Base-by-base conservation (phyloP, 2,329 filamentous ascomycete species). In the Ascochyta koolunga region DNA sequence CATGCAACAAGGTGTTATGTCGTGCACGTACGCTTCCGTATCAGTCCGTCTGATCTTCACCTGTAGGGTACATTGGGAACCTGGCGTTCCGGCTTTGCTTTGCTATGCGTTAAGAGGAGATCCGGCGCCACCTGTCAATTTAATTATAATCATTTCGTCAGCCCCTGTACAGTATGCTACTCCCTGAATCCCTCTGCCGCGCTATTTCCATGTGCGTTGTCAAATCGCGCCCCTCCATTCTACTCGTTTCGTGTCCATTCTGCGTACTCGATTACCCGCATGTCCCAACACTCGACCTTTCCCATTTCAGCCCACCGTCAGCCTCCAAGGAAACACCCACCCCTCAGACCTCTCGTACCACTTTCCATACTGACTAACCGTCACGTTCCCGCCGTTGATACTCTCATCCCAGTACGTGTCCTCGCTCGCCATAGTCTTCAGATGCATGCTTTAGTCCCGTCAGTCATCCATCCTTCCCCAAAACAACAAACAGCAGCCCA, bases 51-150 rank as follows among this genome's bases (percentile, higher is more conserved):
- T 45, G 49, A 51, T 54, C 40, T 56, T 56, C 50, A 52, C 49
- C 52, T 42, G 50, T 61, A 43, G 59, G 61, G 57, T 62, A 68
- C 63, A 49, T 64, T 50, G 40, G 65, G 62, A 49, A 56, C 53
- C 62, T 64, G 68, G 66, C 66, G 67, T 70, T 61, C 56, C 56
- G 62, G 58, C 60, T 60, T 50, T 57, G 47, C 43, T 44, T 50
- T 57, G 47, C 43, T 44, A 46, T 61, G 59, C 53, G 44, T 62
- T 59, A 65, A 64, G 61, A 62, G 56, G 63, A 66, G 58, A 58
- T 54, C 56, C 55, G 62, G 67, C 65, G 62, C 67, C 61, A 69
- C 67, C 68, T 66, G 66, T 67, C 58, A 59, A 64, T 58, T 65
- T 67, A 66, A 66, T 65, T 66, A 61, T 68, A 64, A 65, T 70